These are phyloP conservation scores for Phytophthora sp. DNA, from an alignment of 352 stramenopile genomes.

Conservation along the genomic window DNA sequence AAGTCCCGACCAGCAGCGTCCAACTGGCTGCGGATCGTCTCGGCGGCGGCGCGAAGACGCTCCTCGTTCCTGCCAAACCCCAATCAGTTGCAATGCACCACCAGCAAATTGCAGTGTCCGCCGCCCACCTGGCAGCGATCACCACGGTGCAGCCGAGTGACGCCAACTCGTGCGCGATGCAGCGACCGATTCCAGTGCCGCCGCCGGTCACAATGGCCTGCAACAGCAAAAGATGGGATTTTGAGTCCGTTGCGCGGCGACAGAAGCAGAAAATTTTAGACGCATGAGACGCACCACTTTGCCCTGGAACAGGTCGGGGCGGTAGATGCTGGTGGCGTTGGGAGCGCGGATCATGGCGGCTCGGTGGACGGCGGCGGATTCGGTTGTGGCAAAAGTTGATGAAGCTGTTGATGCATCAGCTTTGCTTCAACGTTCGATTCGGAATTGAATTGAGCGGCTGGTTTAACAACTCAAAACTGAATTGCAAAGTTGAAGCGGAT, in stretches of 20 bases:
- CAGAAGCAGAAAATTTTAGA: not conserved
- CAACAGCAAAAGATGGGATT: not conserved
- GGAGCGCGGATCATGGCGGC: slow-evolving; percentile 54
- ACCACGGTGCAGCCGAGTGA: slow-evolving; percentile 80
- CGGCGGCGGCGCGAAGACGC: slow-evolving; percentile 57
- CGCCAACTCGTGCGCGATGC: slow-evolving; percentile 81
- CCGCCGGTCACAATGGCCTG: slow-evolving; percentile 88
- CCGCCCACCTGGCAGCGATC: slow-evolving; percentile 69
- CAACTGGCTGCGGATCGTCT: slow-evolving; percentile 63
- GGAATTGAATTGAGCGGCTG: slow-evolving; percentile 5
- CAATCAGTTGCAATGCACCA: not conserved
- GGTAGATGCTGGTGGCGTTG: slow-evolving; percentile 64
- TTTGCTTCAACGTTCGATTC: slow-evolving; percentile 14
- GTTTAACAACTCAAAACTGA: slow-evolving; percentile 23
- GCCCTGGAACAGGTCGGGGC: slow-evolving; percentile 64
- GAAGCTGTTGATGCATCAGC: slow-evolving; percentile 31
- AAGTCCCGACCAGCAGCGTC: slow-evolving; percentile 34
- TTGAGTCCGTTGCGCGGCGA: too few species aligned
- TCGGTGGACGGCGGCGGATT: slow-evolving; percentile 1
- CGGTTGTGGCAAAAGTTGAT: slow-evolving; percentile 9
- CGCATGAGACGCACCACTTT: slow-evolving; percentile 66
- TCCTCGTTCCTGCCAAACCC: slow-evolving; percentile 62
- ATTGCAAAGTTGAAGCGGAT: slow-evolving; percentile 31
- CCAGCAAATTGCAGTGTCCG: not conserved
- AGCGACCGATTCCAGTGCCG: slow-evolving; percentile 87